Conservation (phyloP, 192 early-diverging fungal species). For the Coemansia sp. region DNA sequence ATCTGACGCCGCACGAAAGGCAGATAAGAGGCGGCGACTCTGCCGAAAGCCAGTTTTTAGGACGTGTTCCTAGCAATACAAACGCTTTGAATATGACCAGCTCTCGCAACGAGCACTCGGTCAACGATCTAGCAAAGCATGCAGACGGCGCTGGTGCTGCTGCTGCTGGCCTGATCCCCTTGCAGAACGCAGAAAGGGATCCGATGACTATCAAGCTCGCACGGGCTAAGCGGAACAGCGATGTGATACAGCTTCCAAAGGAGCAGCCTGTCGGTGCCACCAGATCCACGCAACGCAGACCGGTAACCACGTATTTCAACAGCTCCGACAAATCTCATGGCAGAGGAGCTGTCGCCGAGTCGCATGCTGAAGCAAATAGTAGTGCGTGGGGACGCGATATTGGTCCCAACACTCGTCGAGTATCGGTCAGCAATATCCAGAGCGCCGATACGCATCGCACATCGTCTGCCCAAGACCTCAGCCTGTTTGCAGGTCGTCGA, state of each 20-base stretch:
- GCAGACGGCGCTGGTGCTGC: not conserved
- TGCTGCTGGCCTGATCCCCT: not conserved
- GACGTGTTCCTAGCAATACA: not conserved
- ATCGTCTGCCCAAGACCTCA: constrained; percentile 3
- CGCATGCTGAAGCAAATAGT: not conserved
- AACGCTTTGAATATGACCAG: not conserved
- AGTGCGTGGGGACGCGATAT: not conserved
- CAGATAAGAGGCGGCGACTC: constrained; percentile 9
- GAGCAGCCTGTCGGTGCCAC: not conserved
- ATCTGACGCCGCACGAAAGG: constrained; percentile 18
- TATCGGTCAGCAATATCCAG: constrained; percentile 4
- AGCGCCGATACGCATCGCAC: not conserved
- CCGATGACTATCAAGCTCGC: not conserved
- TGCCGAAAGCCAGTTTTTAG: constrained; percentile 4
- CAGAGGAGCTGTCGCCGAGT: not conserved
- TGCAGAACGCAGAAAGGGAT: not conserved
- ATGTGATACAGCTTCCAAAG: not conserved
- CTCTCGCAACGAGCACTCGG: not conserved
- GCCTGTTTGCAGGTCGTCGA: constrained; percentile 5
- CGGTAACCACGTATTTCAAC: not conserved
- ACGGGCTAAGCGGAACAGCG: not conserved
- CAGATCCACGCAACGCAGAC: not conserved
- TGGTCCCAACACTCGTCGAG: not conserved
- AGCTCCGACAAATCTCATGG: not conserved
- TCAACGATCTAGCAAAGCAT: not conserved